Conservation (phyloP, 129 eudicot genomes). For the Centella asiatica region DNA sequence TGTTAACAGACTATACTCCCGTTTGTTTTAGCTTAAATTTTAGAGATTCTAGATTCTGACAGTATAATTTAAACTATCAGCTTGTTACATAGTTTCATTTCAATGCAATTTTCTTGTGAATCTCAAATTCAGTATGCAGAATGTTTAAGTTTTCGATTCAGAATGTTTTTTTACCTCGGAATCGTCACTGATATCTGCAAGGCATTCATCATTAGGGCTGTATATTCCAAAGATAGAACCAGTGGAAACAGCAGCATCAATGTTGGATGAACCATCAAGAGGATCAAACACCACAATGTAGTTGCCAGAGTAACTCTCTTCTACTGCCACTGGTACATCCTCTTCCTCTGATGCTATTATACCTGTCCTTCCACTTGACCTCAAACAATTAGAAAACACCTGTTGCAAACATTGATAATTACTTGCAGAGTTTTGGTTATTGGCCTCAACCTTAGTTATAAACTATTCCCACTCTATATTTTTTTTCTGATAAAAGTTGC, state of each 20-base stretch:
- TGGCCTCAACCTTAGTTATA: background rate
- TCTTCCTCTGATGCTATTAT: slow-evolving; percentile 98
- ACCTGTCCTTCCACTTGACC: slow-evolving; percentile 95
- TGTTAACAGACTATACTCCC: background rate
- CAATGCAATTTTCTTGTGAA: no score
- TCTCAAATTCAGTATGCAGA: no score
- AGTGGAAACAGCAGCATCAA: slow-evolving; percentile 96
- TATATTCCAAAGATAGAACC: slow-evolving; percentile 97
- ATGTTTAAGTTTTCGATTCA: background rate
- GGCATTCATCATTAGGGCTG: slow-evolving; percentile 92
- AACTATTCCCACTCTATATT: no score
- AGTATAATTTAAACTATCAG: no score
- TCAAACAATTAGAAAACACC: slow-evolving; percentile 87
- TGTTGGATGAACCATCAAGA: slow-evolving; percentile 95
- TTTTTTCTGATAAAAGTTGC: no score
- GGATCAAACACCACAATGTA: slow-evolving; percentile 98
- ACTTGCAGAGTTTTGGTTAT: background rate
- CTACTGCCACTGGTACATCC: slow-evolving; percentile 98
- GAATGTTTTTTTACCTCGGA: slow-evolving; percentile 27
- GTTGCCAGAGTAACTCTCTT: slow-evolving; percentile 97
- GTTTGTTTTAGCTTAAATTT: no score
- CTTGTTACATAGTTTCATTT: no score
- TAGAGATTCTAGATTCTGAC: no score
- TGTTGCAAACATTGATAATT: slow-evolving; percentile 14
- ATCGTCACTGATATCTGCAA: slow-evolving; percentile 47